Evolutionary conservation across 257 asterid genomes (phyloP).

Genomic region (Hygrophila difformis): DNA sequence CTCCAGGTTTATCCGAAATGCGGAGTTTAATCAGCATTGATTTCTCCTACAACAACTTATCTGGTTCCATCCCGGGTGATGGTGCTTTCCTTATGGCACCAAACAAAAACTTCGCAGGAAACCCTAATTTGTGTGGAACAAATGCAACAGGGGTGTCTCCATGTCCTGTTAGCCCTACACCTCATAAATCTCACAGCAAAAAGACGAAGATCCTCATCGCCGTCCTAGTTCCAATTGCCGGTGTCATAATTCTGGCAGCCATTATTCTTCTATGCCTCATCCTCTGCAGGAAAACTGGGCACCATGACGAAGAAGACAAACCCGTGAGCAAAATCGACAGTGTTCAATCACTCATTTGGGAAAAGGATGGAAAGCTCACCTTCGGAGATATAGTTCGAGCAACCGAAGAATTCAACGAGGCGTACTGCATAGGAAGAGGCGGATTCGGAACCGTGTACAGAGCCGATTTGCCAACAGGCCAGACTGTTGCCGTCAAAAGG

Average conservation of each 20-base stretch:
- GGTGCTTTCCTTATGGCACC: conserved; percentile 41
- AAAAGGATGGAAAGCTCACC: conserved; percentile 60
- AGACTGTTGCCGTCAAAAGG: conserved; percentile 68
- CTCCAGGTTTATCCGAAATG: conserved; percentile 45
- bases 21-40: conserved; percentile 43
- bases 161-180: conserved; percentile 26
- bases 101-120: conserved; percentile 36
- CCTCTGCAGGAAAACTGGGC: conserved; percentile 26
- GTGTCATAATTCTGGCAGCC: conserved; percentile 35
- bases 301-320: conserved; percentile 35
- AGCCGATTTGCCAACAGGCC: conserved; percentile 54
- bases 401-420: conserved; percentile 54
- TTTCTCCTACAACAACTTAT: conserved; percentile 58
- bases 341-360: conserved; percentile 62
- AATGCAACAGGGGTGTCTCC: conserved; percentile 39
- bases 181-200: conserved; percentile 25
- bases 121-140: conserved; percentile 69
- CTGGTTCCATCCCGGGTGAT: conserved; percentile 62
- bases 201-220: conserved; percentile 33
- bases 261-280: conserved; percentile 22
- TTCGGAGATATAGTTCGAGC: conserved; percentile 70
- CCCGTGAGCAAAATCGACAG: conserved; percentile 16
- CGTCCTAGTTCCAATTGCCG: conserved; percentile 36
- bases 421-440: conserved; percentile 73
- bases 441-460: conserved; percentile 79